Evolutionary conservation across 768 basidiomycete genomes (phyloP), one percentile per base, ranked within the genome.

Genomic region (Leccinum variicolor): DNA sequence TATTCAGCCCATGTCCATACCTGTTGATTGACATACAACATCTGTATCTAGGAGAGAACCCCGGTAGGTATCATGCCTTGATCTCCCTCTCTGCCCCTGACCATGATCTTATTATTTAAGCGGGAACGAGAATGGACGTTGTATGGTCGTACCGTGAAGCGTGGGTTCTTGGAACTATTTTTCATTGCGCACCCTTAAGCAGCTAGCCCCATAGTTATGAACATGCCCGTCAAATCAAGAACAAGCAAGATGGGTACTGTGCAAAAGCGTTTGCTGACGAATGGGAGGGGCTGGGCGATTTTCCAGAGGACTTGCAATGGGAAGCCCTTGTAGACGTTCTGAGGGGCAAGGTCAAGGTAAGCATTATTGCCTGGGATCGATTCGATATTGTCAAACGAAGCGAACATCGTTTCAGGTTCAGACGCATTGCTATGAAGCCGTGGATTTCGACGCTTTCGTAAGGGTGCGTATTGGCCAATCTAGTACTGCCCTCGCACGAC

Each of bases 261-360:
- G 65, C 69, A 3, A 79, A 79, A 33, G 84, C 79, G 0, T 67
- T 78, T 9, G 66, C 74, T 0, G 78, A 77, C 0, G 60, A 77
- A 10, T 82, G 81, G 81, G 60, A 73, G 3, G 74, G 70, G 3
- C 67, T 84, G 29, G 77, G 76, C 51, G 75, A 72, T 13, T 89
- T 89, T 67, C 92, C 91, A 0, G 81, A 89, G 39, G 79, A 83
- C 52, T 68, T 90, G 54, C 81, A 87, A 64, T 87, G 84, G 86
- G 87, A 89, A 61, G 76, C 84, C 0, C 73, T 90, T 7, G 83
- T 89, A 0, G 89, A 91, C 53, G 80, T 89, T 4, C 64, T 91
- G 41, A 74, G 91, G 36, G 92, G 91, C 3, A 80, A 80, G 47
- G 89, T 91, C 64, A 91, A 87, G 76, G 89, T 87, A 47, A 55